Evolutionary conservation across 179 eudicot genomes (phyloP), one percentile per base, ranked within the genome.

Genomic region (Nepenthes alata): DNA sequence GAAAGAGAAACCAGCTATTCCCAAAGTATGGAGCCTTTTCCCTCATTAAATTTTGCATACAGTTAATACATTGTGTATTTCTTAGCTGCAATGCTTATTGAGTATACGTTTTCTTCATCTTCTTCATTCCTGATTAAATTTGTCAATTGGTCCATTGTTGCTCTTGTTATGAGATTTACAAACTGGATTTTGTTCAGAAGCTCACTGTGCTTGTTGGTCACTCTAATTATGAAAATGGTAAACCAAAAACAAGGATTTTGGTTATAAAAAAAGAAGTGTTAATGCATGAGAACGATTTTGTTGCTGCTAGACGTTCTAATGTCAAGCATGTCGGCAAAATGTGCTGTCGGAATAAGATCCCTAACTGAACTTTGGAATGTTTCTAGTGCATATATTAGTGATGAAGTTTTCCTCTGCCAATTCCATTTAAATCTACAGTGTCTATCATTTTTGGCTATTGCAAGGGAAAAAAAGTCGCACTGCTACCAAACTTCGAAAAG

Each of bases 1-100:
- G 72, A 91, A 83, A 77, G 60, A 65, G 55, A 88, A 73, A 74
- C 97, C 97, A 15, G 79, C 95, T 65, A 67, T 89, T 75, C 95
- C 97, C 39, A 89, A 81, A 75, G 97, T 90, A 79, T 63, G 78
- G 12, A 0, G 37, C 45, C 35, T 44, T 35, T 37, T 50, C 47
- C 53, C 35, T 62, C 11, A 55, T 49, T 47, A 55, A 3, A 3
- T 11, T 11, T 25, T 25, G 25, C 25, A 25, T 25, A 25, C 25
- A 25, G 25, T 25, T 25, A 25, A 25, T 25, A 25, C 25, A 25
- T 25, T 25, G 25, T 25, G 25, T 25, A 25, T 25, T 25, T 25
- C 25, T 25, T 25, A 25, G 25, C 25, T 25, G 25, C 25, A 25
- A 25, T 25, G 25, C 25, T 25, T 25, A 25, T 25, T 25, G 25